phyloP scores from a whole-genome alignment of 768 basidiomycete genomes.

The Russula ochroleuca region DNA sequence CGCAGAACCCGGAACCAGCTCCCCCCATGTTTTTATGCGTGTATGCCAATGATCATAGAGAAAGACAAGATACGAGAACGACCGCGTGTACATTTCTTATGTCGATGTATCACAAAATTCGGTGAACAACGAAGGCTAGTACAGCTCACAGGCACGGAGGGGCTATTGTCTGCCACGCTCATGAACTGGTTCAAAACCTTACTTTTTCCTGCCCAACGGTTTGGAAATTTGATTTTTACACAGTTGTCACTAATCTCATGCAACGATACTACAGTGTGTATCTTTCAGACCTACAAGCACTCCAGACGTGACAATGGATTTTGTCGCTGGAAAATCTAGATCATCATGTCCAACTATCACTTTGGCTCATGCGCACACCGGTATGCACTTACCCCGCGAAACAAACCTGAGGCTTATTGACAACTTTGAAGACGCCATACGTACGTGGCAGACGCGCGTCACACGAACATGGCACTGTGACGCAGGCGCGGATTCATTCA shows the following conservation, averaged over 20 bases:
- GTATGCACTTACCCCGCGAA: not conserved
- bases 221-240: not conserved
- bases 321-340: not conserved
- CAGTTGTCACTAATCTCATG: not conserved
- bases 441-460: not conserved
- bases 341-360: not conserved
- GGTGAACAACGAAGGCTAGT: not conserved
- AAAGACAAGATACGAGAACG: slow-evolving; percentile 20
- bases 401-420: not conserved
- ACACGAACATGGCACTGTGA: not conserved
- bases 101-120: not conserved
- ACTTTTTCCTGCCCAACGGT: not conserved
- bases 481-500: not conserved
- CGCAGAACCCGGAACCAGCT: slow-evolving; percentile 21
- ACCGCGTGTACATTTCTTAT: not conserved
- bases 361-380: not conserved
- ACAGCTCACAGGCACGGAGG: not conserved
- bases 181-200: not conserved
- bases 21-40: slow-evolving; percentile 21
- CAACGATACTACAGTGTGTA: not conserved
- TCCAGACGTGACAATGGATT: not conserved
- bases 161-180: not conserved
- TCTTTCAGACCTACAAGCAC: not conserved
- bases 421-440: not conserved
- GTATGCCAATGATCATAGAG: slow-evolving; percentile 24